phyloP scores from a whole-genome alignment of 352 stramenopile genomes.

The Pythium brachiatum region DNA sequence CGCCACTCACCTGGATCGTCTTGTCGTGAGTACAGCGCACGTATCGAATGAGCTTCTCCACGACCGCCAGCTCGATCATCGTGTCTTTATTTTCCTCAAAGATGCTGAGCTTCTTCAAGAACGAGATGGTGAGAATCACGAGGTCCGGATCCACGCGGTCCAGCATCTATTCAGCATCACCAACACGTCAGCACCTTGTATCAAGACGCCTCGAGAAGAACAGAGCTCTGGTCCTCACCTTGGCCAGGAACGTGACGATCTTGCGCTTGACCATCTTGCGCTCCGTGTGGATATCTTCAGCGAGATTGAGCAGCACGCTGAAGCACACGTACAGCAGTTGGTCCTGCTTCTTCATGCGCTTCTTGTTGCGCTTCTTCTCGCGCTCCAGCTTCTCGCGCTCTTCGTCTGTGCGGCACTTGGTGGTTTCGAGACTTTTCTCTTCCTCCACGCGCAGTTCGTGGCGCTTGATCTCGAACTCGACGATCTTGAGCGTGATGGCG shows the following conservation, averaged over 20 bases:
- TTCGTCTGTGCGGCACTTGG: constrained; percentile 27
- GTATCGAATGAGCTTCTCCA: constrained; percentile 78
- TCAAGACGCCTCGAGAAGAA: not conserved
- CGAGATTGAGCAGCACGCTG: constrained; percentile 93
- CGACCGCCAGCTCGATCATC: constrained; percentile 82
- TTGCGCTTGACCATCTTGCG: constrained; percentile 96
- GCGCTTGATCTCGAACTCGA: constrained; percentile 94
- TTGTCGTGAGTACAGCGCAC: constrained; percentile 85
- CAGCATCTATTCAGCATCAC: constrained; percentile 53
- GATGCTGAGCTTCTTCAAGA: constrained; percentile 94
- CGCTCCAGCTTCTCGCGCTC: constrained; percentile 65
- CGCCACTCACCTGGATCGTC: constrained; percentile 58
- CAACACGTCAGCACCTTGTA: not conserved
- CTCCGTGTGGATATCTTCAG: constrained; percentile 92
- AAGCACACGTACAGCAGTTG: constrained; percentile 92
- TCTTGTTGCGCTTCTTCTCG: constrained; percentile 85
- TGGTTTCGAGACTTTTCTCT: constrained; percentile 49
- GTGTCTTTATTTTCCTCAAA: constrained; percentile 95
- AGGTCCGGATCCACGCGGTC: constrained; percentile 86
- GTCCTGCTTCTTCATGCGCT: constrained; percentile 91
- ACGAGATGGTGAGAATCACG: constrained; percentile 87
- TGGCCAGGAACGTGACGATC: constrained; percentile 77
- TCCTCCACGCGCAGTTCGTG: constrained; percentile 76
- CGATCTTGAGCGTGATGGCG: constrained; percentile 91
- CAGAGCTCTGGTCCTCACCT: constrained; percentile 30